These are phyloP conservation scores for Dendrobium catenatum DNA, from an alignment of 106 monocot genomes.

Conservation along the genomic window DNA sequence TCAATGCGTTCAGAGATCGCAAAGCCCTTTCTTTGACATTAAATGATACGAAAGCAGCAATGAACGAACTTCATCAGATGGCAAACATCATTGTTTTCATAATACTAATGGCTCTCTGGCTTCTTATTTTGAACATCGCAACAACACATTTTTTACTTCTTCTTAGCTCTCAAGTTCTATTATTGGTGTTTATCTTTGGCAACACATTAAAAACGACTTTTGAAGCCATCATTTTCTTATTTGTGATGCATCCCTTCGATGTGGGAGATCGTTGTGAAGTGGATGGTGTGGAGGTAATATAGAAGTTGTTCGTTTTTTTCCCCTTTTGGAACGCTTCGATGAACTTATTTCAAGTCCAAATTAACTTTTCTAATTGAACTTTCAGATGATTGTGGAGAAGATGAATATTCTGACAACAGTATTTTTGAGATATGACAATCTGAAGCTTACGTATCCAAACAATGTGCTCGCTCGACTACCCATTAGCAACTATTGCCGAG, in stretches of 20 bases:
- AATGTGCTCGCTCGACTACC: conserved; percentile 40
- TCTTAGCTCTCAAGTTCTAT: conserved; percentile 63
- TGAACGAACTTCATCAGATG: conserved; percentile 84
- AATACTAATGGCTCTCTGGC: conserved; percentile 62
- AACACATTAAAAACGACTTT: conserved; percentile 80
- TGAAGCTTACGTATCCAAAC: conserved; percentile 80
- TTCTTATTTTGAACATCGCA: conserved; percentile 66
- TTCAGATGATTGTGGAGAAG: conserved; percentile 84
- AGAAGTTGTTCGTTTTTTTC: neutral
- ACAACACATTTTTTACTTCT: conserved; percentile 65
- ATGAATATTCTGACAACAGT: conserved; percentile 93
- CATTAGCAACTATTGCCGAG: conserved; percentile 68
- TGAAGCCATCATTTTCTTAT: conserved; percentile 81
- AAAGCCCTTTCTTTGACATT: conserved; percentile 74
- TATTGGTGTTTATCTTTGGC: conserved; percentile 71
- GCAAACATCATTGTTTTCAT: conserved; percentile 58
- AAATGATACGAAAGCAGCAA: conserved; percentile 91
- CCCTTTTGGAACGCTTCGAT: neutral
- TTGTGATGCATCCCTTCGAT: conserved; percentile 90
- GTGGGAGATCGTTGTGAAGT: conserved; percentile 89
- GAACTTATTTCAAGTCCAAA: neutral
- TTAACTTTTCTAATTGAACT: conserved; percentile 3
- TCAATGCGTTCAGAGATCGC: conserved; percentile 80
- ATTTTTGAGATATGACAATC: conserved; percentile 69
- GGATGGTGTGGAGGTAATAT: conserved; percentile 67